phyloP scores from a whole-genome alignment of 108 stramenopile genomes.

The Nitzschia putrida region DNA sequence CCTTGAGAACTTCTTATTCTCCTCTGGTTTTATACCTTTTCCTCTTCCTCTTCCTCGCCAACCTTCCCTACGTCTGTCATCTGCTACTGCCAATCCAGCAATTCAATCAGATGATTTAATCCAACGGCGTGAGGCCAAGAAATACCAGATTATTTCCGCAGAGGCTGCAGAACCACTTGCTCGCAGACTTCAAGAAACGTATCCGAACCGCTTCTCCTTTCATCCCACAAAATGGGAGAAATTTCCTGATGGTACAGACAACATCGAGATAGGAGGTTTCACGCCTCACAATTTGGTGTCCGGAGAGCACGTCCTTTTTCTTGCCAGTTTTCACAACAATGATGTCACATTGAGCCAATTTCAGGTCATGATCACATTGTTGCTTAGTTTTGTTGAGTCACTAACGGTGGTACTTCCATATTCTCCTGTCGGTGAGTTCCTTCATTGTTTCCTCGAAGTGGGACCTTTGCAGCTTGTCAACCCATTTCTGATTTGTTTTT shows the following conservation, averaged over 20 bases:
- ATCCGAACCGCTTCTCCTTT: slow-evolving; percentile 78
- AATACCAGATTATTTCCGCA: slow-evolving; percentile 61
- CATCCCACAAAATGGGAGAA: slow-evolving; percentile 81
- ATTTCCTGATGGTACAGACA: slow-evolving; percentile 85
- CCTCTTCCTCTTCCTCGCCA: too few species aligned
- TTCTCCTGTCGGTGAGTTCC: slow-evolving; percentile 54
- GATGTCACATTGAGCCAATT: slow-evolving; percentile 91
- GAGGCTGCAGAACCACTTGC: slow-evolving; percentile 51
- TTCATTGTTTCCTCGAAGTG: too few species aligned
- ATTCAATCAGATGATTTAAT: too few species aligned
- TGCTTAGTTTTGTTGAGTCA: slow-evolving; percentile 75
- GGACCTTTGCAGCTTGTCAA: too few species aligned
- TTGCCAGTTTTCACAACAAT: slow-evolving; percentile 88
- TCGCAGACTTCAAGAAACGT: slow-evolving; percentile 35
- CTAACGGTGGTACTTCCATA: slow-evolving; percentile 87
- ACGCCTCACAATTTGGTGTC: slow-evolving; percentile 71
- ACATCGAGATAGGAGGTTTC: slow-evolving; percentile 82
- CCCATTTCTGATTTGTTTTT: neutral
- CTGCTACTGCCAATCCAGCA: too few species aligned
- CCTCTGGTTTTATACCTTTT: too few species aligned
- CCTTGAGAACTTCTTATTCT: too few species aligned
- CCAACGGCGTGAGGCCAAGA: slow-evolving; percentile 41
- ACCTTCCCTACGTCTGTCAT: too few species aligned
- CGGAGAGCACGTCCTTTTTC: slow-evolving; percentile 83
- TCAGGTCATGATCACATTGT: slow-evolving; percentile 84